A percentile compares a stretch with the other conserved stretches of the same genome.
Conservation (phyloP, 345 rosid species). For the Sonneratia alba region DNA sequence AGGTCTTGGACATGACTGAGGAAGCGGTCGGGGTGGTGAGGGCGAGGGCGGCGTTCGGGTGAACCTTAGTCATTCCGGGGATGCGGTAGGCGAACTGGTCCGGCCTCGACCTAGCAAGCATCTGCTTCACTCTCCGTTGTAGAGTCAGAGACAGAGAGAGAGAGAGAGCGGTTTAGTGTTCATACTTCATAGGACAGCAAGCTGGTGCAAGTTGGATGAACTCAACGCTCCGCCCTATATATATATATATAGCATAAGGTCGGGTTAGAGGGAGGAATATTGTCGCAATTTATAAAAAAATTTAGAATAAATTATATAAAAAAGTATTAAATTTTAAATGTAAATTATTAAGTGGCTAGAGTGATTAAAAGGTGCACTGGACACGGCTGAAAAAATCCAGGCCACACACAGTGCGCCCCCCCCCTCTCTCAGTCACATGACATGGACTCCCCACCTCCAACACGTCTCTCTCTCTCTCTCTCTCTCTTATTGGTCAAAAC, state of each 20-base stretch:
- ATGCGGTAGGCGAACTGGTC: not conserved
- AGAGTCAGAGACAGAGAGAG: not conserved
- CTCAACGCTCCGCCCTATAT: not conserved
- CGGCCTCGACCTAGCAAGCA: not conserved
- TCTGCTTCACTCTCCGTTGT: not conserved
- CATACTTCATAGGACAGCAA: not conserved
- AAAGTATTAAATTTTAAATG: too few species aligned
- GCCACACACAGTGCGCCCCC: not conserved
- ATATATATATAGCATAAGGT: not conserved
- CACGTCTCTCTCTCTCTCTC: not conserved
- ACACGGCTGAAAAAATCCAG: not conserved
- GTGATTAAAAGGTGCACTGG: too few species aligned
- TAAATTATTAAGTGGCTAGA: too few species aligned
- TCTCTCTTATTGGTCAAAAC: too few species aligned
- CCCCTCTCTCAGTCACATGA: not conserved
- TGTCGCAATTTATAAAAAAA: too few species aligned
- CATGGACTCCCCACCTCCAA: not conserved
- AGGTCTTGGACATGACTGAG: slow-evolving; percentile 1
- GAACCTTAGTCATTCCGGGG: slow-evolving; percentile 54
- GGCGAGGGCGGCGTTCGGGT: slow-evolving; percentile 34
- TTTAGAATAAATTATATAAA: too few species aligned
- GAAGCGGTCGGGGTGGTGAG: not conserved
- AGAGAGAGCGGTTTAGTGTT: not conserved
- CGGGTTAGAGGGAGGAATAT: not conserved
- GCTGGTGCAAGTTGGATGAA: not conserved